Percentiles rank a stretch among this genome's conserved stretches.
Conservation (phyloP, 2,329 filamentous ascomycete species). For the Aspergillus piperis region DNA sequence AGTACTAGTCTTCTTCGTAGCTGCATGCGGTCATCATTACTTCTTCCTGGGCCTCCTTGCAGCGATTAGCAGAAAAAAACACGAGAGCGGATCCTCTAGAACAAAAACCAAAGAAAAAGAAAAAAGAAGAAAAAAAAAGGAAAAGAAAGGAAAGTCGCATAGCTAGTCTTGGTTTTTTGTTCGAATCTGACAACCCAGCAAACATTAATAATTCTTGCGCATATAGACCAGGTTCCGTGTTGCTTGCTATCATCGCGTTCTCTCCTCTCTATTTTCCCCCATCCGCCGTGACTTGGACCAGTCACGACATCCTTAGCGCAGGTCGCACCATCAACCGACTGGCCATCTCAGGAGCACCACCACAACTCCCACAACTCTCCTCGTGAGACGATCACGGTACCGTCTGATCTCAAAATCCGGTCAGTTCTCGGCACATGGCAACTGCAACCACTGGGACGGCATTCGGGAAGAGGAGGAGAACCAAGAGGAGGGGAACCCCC, state of each 20-base stretch:
- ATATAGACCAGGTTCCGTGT: constrained; percentile 1
- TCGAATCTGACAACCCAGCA: background rate
- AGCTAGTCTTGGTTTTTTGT: background rate
- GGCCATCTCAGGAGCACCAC: background rate
- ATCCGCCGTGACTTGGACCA: background rate
- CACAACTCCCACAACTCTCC: background rate
- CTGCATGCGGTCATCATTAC: constrained; percentile 2
- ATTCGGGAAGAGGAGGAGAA: background rate
- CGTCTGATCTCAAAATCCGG: background rate
- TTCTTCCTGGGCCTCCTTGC: constrained; percentile 1
- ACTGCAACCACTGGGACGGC: background rate
- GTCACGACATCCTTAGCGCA: constrained; percentile 11
- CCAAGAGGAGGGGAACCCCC: constrained; percentile 1
- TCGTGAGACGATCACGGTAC: constrained; percentile 5
- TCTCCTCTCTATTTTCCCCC: background rate
- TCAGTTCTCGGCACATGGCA: background rate
- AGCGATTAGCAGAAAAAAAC: background rate
- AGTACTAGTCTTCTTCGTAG: background rate
- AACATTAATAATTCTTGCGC: background rate
- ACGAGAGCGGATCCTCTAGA: background rate
- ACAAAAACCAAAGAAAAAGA: background rate
- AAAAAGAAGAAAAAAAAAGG: too few species aligned
- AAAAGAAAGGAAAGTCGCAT: too few species aligned
- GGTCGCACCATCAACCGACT: constrained; percentile 6
- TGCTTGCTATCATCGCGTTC: background rate